Base-by-base conservation (phyloP, 768 basidiomycete species). In the Leccinum uliginosum region DNA sequence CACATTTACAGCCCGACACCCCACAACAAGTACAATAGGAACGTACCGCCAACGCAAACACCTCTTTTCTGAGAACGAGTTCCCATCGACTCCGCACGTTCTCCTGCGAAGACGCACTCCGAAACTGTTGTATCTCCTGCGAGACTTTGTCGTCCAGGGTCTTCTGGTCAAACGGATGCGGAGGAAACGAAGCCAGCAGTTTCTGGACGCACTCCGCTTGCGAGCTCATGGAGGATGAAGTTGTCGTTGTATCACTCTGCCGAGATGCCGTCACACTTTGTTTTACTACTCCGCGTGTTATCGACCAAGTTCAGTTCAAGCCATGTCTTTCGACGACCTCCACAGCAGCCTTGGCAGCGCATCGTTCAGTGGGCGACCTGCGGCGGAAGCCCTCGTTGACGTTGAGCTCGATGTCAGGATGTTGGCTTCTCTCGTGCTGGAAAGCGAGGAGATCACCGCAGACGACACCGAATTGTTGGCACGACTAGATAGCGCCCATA, bases 51-150 rank as follows among this genome's bases (percentile, higher is more conserved):
- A 89, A 76, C 48, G 74, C 74, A 66, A 89, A 87, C 46, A 91
- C 78, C 65, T 89, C 87, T 59, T 82, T 82, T 74, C 82, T 83
- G 32, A 91, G 72, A 38, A 85, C 72, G 60, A 82, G 82, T 65
- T 92, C 91, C 90, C 91, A 92, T 62, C 83, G 83, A 47, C 80
- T 82, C 69, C 83, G 86, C 57, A 80, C 73, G 57, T 82, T 86
- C 50, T 91, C 90, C 4, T 75, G 65, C 7, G 80, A 79, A 1
- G 75, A 72, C 50, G 75, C 76, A 38, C 64, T 62, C 34, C 73
- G 73, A 1, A 79, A 73, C 21, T 80, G 75, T 29, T 60, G 59
- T 24, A 89, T 64, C 3, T 78, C 76, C 29, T 72, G 72, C 30
- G 69, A 67, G 3, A 88, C 83, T 4, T 80, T 71, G n/a, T 74